phyloP scores from a whole-genome alignment of 2,329 filamentous ascomycete species.

The Fusarium pilosicola region DNA sequence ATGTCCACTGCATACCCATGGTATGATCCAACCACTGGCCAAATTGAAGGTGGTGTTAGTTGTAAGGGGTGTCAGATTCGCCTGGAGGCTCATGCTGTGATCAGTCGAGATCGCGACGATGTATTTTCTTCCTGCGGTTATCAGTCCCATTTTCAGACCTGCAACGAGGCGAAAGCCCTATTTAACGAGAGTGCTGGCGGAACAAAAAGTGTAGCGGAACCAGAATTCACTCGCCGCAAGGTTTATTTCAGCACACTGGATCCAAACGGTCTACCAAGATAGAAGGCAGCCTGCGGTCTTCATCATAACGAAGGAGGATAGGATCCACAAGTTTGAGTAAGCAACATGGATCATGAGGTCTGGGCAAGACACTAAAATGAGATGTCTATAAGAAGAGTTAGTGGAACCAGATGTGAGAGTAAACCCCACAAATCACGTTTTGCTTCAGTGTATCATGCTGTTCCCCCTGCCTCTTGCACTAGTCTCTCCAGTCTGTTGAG shows the following conservation, averaged over 20 bases:
- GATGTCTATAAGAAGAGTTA: accelerated
- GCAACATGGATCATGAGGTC: accelerated
- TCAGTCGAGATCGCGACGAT: neutral
- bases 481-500: conserved; percentile 24
- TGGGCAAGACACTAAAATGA: neutral
- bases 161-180: neutral
- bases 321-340: accelerated
- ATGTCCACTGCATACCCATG: neutral
- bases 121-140: neutral
- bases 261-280: neutral
- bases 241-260: neutral
- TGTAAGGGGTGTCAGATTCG: neutral
- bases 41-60: no score
- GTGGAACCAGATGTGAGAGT: neutral
- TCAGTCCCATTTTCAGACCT: neutral
- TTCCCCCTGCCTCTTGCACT: neutral
- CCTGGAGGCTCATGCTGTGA: accelerated
- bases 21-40: no score
- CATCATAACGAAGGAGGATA: neutral
- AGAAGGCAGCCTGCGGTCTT: neutral
- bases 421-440: neutral
- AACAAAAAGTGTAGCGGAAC: neutral
- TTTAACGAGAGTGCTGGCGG: accelerated
- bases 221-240: neutral
- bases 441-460: neutral